Conservation (phyloP, 306 rosid species). For the Ormosia emarginata region DNA sequence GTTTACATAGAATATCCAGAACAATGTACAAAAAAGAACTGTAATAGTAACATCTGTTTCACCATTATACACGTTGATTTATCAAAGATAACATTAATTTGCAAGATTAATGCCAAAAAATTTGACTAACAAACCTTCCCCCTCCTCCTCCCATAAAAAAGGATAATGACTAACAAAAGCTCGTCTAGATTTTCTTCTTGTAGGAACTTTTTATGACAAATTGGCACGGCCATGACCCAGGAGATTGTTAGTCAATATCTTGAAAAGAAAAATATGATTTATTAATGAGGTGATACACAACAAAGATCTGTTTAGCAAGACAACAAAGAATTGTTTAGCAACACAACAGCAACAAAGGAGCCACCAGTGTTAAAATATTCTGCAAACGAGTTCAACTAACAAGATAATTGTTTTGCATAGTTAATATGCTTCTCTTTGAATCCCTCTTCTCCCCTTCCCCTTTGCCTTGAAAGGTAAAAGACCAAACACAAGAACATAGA, state of each 20-base stretch:
- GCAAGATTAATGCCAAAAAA: slow-evolving; percentile 2
- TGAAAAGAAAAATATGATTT: neutral
- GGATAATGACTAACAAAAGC: neutral
- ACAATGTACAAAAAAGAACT: neutral
- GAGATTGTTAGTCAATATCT: neutral
- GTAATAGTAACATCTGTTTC: slow-evolving; percentile 8
- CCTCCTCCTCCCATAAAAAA: neutral
- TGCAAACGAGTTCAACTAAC: neutral
- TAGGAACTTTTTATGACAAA: neutral
- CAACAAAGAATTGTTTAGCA: neutral
- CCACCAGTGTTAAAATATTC: neutral
- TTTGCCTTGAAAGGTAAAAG: slow-evolving; percentile 14
- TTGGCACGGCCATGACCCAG: neutral
- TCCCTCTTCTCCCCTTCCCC: neutral
- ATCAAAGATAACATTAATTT: neutral
- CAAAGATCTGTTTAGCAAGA: neutral
- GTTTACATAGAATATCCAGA: slow-evolving; percentile 2
- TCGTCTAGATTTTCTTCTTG: slow-evolving; percentile 5
- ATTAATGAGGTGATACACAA: slow-evolving; percentile 4
- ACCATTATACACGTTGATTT: neutral
- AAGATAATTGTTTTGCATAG: neutral
- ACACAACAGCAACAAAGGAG: slow-evolving; percentile 11
- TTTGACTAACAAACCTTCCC: neutral
- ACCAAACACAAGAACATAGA: neutral
- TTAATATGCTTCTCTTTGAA: slow-evolving; percentile 14